Evolutionary conservation across 1,284 basidiomycete genomes (phyloP).

Genomic region (Abortiporus biennis): DNA sequence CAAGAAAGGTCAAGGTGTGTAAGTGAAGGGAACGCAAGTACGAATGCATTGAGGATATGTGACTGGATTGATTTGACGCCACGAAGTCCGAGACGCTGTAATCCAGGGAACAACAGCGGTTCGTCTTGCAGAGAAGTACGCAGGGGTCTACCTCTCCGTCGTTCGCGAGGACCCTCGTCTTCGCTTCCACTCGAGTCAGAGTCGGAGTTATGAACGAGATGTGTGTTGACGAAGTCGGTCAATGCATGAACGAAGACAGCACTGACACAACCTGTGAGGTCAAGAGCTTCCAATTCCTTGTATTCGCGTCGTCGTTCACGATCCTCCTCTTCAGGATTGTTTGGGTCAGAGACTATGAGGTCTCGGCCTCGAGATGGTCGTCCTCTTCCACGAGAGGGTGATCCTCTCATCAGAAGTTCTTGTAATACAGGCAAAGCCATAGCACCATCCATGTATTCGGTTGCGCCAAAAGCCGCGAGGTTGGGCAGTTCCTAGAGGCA

Average conservation of each 20-base stretch:
- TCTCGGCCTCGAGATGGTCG: slow-evolving; percentile 66
- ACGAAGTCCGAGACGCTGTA: slow-evolving; percentile 81
- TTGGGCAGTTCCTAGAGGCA: slow-evolving; percentile 74
- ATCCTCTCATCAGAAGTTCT: slow-evolving; percentile 82
- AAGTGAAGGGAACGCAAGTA: slow-evolving; percentile 81
- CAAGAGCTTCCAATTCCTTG: slow-evolving; percentile 82
- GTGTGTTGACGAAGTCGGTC: slow-evolving; percentile 73
- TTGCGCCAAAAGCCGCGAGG: slow-evolving; percentile 80
- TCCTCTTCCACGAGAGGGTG: slow-evolving; percentile 58
- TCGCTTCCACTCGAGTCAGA: slow-evolving; percentile 42
- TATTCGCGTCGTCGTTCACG: slow-evolving; percentile 70
- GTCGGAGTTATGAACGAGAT: slow-evolving; percentile 45
- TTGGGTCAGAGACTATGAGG: slow-evolving; percentile 34
- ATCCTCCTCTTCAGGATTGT: slow-evolving; percentile 63
- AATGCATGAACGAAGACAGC: slow-evolving; percentile 82
- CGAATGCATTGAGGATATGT: slow-evolving; percentile 70
- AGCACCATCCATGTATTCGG: slow-evolving; percentile 94
- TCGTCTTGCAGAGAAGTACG: slow-evolving; percentile 37
- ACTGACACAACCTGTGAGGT: slow-evolving; percentile 93
- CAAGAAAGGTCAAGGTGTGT: slow-evolving; percentile 89
- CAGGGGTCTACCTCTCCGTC: slow-evolving; percentile 25
- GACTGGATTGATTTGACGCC: slow-evolving; percentile 77
- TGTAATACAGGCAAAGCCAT: slow-evolving; percentile 76
- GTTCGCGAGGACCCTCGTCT: slow-evolving; percentile 25
- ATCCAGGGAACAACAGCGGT: slow-evolving; percentile 62